These are phyloP conservation scores for Amanita rimosa DNA, from an alignment of 768 basidiomycete species.

Conservation along the genomic window DNA sequence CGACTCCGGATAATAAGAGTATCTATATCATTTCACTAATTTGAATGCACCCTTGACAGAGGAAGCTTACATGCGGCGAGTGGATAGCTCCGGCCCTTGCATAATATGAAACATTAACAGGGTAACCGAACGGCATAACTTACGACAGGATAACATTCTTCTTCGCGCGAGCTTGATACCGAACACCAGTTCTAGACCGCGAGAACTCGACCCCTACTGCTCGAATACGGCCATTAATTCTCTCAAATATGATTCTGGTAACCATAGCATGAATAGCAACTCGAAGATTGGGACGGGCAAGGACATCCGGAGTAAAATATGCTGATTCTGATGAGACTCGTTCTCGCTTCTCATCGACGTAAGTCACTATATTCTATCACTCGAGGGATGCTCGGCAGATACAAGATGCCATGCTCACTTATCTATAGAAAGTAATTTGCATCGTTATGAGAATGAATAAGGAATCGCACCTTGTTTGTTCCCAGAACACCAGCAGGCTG, in stretches of 20 bases:
- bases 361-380: slow-evolving; percentile 42
- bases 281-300: slow-evolving; percentile 53
- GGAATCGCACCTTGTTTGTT: slow-evolving; percentile 38
- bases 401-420: slow-evolving; percentile 21
- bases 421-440: slow-evolving; percentile 18
- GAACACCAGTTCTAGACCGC: slow-evolving; percentile 20
- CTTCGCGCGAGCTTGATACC: slow-evolving; percentile 34
- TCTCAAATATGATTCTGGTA: slow-evolving; percentile 47
- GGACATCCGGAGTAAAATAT: slow-evolving; percentile 55
- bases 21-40: slow-evolving; percentile 24
- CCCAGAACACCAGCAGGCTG: slow-evolving; percentile 48
- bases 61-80: slow-evolving; percentile 35
- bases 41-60: not conserved
- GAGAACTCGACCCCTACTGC: slow-evolving; percentile 57
- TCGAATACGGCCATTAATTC: slow-evolving; percentile 23
- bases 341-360: slow-evolving; percentile 36
- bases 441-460: not conserved
- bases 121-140: slow-evolving; percentile 13
- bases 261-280: slow-evolving; percentile 46
- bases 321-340: slow-evolving; percentile 57
- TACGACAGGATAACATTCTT: slow-evolving; percentile 57
- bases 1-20: slow-evolving; percentile 68
- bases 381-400: not conserved
- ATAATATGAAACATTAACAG: not conserved
- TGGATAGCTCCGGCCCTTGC: slow-evolving; percentile 48